Evolutionary conservation across 2,329 filamentous ascomycete genomes (phyloP).

Genomic region (Gaeumannomyces sp.): DNA sequence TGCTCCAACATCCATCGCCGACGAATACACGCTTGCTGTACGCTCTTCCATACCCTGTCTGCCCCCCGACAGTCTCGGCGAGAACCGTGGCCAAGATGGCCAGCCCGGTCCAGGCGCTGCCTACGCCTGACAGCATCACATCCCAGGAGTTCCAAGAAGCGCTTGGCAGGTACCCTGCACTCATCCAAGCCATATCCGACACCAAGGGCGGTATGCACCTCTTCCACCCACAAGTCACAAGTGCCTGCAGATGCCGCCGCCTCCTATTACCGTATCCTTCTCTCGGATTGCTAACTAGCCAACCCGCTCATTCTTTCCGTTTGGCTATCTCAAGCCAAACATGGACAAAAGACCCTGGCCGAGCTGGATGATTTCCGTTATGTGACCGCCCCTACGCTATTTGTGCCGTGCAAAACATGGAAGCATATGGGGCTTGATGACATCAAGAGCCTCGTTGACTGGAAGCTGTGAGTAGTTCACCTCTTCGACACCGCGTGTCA

Average conservation of each 20-base stretch:
- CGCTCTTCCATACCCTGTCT: neutral
- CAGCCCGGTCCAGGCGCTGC: neutral
- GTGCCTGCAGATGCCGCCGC: too few species aligned
- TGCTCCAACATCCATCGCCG: neutral
- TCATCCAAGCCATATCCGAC: constrained; percentile 30
- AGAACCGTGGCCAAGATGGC: neutral
- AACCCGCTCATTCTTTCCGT: neutral
- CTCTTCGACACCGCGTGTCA: neutral
- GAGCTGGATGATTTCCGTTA: constrained; percentile 59
- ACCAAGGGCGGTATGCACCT: constrained; percentile 36
- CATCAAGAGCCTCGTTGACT: constrained; percentile 56
- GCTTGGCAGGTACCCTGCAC: constrained; percentile 13
- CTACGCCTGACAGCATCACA: constrained; percentile 20
- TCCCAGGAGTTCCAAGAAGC: constrained; percentile 19
- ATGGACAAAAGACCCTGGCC: constrained; percentile 43
- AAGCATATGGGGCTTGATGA: constrained; percentile 48
- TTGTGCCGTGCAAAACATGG: constrained; percentile 30
- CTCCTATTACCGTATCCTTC: neutral
- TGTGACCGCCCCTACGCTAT: constrained; percentile 40
- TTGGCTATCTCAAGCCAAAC: constrained; percentile 26
- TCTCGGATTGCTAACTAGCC: neutral
- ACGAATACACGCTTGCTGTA: neutral
- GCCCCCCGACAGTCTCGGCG: too few species aligned
- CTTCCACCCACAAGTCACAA: constrained; percentile 6
- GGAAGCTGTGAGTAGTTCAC: constrained; percentile 56